Conservation (phyloP, 2,329 filamentous ascomycete species). For the Penicillium sp. region DNA sequence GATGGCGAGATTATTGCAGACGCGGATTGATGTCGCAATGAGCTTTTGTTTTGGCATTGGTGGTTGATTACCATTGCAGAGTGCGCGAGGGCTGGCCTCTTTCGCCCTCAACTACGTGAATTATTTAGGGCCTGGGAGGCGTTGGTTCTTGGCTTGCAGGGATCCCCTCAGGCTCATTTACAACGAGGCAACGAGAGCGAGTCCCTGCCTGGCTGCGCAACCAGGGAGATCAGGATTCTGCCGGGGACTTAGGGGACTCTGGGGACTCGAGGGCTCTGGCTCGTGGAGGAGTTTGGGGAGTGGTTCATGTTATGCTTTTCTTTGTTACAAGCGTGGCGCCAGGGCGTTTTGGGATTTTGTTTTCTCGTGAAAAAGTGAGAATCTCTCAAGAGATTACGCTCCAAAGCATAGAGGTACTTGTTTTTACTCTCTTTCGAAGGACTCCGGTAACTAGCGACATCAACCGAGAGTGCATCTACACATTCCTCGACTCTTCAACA, state of each 20-base stretch:
- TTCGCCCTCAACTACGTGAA: neutral
- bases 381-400: neutral
- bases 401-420: neutral
- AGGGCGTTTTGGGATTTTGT: neutral
- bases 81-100: neutral
- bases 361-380: neutral
- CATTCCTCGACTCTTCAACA: neutral
- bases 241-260: neutral
- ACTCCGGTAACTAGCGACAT: no score
- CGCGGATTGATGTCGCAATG: neutral
- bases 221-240: neutral
- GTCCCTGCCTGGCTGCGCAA: neutral
- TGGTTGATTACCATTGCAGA: neutral
- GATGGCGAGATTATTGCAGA: neutral
- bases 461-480: neutral
- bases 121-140: neutral
- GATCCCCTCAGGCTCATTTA: neutral
- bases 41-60: neutral
- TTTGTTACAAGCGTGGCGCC: constrained; percentile 1
- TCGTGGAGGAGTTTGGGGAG: neutral
- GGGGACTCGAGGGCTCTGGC: neutral
- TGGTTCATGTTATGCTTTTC: neutral
- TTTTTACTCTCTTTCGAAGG: neutral
- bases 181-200: neutral
- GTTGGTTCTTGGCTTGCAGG: neutral